Base-by-base conservation (phyloP, 1,284 basidiomycete genomes). In the Sporisorium scitamineum region DNA sequence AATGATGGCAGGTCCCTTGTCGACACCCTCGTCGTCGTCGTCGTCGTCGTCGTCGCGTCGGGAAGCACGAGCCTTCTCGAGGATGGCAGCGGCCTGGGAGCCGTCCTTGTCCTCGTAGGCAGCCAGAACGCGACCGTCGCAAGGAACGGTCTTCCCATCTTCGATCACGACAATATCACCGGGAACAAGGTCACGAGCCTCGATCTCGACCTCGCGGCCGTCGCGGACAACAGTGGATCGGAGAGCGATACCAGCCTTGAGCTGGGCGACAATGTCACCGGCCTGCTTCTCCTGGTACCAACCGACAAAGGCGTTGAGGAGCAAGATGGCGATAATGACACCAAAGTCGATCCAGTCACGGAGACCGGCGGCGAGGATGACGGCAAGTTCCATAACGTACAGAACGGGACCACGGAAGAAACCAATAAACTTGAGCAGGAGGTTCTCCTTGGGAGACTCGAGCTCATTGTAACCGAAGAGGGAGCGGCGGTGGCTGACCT, bases 261-360 rank as follows among this genome's bases (percentile, higher is more conserved):
- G 88, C 79, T 89, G 86, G 48, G 88, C 87, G 67, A 88, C 88
- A 78, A 88, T 88, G 80, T 88, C 88, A 60, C 88, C 88, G 41
- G 88, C 86, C 85, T 86, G 83, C 87, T 89, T 89, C 79, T 89
- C 89, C 80, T 89, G 78, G 81, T 89, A 89, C 89, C 89, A 89
- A 58, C 89, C 89, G 72, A 89, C 89, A 61, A 87, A 86, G 48
- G 89, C 88, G 86, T 89, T 89, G 71, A 87, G 82, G 54, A 86
- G 63, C 51, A 79, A 60, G 47, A 73, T 79, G 76, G 84, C 80
- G 61, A 87, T 87, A 62, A 89, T 89, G 54, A 89, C 88, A 84
- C 89, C 89, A 78, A 89, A 88, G 81, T 89, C 89, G 69, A 86
- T 86, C 86, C 86, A 86, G 78, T 86, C 85, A 62, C 79, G 84